These are phyloP conservation scores for Cordia subcordata DNA, from an alignment of 257 asterid species.

Conservation along the genomic window DNA sequence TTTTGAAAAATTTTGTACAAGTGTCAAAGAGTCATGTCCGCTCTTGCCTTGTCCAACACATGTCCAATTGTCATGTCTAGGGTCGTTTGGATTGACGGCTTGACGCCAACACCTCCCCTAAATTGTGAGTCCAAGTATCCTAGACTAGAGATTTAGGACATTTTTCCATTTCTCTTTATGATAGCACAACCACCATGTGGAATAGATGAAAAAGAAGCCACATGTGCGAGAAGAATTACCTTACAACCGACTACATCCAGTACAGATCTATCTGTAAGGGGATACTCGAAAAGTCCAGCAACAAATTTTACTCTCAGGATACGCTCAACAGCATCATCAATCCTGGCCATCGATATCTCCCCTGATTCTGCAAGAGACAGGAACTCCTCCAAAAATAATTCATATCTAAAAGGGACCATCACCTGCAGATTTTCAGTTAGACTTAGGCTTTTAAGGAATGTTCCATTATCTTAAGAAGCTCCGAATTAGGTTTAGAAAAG, in stretches of 20 bases:
- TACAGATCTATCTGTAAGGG: slow-evolving; percentile 71
- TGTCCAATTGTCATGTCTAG: too few relatives aligned
- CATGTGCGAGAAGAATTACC: slow-evolving; percentile 39
- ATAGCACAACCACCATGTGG: not conserved
- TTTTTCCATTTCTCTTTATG: not conserved
- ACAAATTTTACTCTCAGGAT: slow-evolving; percentile 85
- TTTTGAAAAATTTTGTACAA: too few relatives aligned
- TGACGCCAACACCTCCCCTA: too few relatives aligned
- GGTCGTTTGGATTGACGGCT: too few relatives aligned
- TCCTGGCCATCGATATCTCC: slow-evolving; percentile 74
- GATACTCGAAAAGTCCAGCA: slow-evolving; percentile 82
- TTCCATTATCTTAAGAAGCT: slow-evolving; percentile 24
- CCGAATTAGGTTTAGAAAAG: slow-evolving; percentile 16
- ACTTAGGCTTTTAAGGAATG: slow-evolving; percentile 8
- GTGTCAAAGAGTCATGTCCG: too few relatives aligned
- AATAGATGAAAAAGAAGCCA: slow-evolving; percentile 20
- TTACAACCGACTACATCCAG: slow-evolving; percentile 82
- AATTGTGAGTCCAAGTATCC: too few relatives aligned
- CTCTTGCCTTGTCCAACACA: too few relatives aligned
- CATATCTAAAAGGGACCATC: slow-evolving; percentile 91
- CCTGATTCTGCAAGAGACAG: slow-evolving; percentile 71
- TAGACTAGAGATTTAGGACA: not conserved
- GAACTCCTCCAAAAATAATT: slow-evolving; percentile 73
- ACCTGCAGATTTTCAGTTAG: slow-evolving; percentile 52
- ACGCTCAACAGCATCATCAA: slow-evolving; percentile 94